A percentile compares a stretch with the other conserved stretches of the same genome.
These are phyloP conservation scores for Pyricularia grisea DNA, from an alignment of 2,329 filamentous ascomycete species.

Conservation along the genomic window DNA sequence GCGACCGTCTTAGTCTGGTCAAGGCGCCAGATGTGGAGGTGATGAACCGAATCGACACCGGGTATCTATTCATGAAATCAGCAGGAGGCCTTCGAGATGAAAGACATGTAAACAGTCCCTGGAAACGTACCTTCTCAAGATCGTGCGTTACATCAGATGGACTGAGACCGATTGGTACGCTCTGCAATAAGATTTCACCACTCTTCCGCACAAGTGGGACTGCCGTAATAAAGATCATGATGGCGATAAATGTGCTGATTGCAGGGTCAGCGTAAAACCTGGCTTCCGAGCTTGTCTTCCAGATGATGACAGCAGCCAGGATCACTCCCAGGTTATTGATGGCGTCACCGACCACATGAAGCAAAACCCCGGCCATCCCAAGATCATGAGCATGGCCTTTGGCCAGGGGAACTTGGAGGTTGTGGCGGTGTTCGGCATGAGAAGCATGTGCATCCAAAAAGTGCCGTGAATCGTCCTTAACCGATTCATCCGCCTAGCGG, in stretches of 20 bases:
- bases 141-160: constrained; percentile 58
- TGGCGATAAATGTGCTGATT: constrained; percentile 56
- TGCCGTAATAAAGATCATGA: constrained; percentile 62
- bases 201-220: constrained; percentile 52
- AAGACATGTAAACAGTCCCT: background rate
- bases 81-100: background rate
- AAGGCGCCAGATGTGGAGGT: constrained; percentile 66
- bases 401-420: constrained; percentile 16
- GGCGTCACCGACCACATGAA: constrained; percentile 65
- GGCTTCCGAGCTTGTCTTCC: constrained; percentile 46
- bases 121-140: constrained; percentile 45
- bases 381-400: constrained; percentile 52
- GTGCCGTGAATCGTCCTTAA: background rate
- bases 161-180: constrained; percentile 50
- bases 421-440: constrained; percentile 43
- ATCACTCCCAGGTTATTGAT: constrained; percentile 72
- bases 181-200: constrained; percentile 59
- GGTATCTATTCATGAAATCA: constrained; percentile 37
- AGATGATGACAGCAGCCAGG: constrained; percentile 58
- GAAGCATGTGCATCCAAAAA: constrained; percentile 2
- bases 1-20: constrained; percentile 62
- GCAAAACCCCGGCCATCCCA: constrained; percentile 60
- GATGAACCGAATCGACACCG: constrained; percentile 58
- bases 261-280: constrained; percentile 66
- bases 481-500: background rate